Evolutionary conservation across 73 alveolate species (phyloP).

Genomic region (Paramecium tetraurelia): DNA sequence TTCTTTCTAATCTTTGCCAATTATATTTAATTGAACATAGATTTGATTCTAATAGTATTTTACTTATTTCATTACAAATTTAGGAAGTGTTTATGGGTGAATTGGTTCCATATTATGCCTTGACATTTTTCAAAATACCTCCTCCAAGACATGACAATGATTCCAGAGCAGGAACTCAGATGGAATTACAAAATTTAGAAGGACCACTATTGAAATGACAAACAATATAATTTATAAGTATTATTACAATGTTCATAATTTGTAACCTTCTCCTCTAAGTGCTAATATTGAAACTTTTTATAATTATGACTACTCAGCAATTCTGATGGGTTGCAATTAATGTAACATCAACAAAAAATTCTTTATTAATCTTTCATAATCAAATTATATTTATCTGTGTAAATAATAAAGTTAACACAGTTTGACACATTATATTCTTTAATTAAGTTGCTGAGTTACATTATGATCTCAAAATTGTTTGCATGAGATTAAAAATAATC

Average conservation of each 20-base stretch:
- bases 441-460: too few species aligned
- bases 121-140: background rate
- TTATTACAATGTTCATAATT: background rate
- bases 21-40: background rate
- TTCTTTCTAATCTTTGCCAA: background rate
- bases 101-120: background rate
- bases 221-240: background rate
- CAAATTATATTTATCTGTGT: background rate
- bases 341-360: background rate
- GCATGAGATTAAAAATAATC: background rate
- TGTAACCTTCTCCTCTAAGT: too few species aligned
- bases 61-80: background rate
- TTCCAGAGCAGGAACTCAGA: background rate
- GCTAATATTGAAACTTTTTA: background rate
- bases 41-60: background rate
- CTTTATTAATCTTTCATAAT: background rate
- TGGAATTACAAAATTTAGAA: background rate
- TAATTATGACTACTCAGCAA: background rate
- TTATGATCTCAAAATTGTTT: too few species aligned
- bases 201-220: constrained; percentile 5
- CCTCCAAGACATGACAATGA: constrained; percentile 9
- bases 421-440: too few species aligned
- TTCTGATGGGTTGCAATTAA: background rate
- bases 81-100: constrained; percentile 45
- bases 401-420: too few species aligned